Conservation (phyloP, 2,329 filamentous ascomycete species). For the Colletotrichum navitas region DNA sequence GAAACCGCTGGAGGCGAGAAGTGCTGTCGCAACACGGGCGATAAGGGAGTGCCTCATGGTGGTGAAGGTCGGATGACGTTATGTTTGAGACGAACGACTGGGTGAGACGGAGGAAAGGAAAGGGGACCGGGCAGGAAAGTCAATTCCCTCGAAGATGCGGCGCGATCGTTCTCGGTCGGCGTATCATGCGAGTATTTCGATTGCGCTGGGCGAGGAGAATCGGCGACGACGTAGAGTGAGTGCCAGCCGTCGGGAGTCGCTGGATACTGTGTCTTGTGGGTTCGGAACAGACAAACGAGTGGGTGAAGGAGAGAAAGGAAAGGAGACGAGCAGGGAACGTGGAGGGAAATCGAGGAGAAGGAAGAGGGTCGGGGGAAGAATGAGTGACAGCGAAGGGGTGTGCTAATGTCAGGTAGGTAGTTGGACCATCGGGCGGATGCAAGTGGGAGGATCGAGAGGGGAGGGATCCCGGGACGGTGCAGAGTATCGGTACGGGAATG, state of each 20-base stretch:
- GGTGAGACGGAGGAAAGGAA: conserved; percentile 9
- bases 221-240: neutral
- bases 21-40: conserved; percentile 28
- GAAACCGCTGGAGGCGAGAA: conserved; percentile 18
- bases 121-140: neutral
- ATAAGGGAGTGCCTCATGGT: conserved; percentile 33
- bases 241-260: conserved; percentile 14
- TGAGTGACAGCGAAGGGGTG: conserved; percentile 34
- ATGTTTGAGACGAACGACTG: conserved; percentile 33
- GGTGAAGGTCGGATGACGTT: conserved; percentile 18
- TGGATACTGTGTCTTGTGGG: conserved; percentile 9
- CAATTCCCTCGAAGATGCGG: conserved; percentile 18
- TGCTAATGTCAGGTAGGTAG: conserved; percentile 30
- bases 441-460: conserved; percentile 15
- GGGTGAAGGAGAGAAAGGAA: conserved; percentile 26
- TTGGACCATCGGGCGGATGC: conserved; percentile 29
- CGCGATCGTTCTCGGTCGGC: conserved; percentile 8
- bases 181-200: conserved; percentile 28
- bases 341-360: conserved; percentile 22
- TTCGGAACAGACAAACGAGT: conserved; percentile 27
- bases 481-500: conserved; percentile 27
- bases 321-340: conserved; percentile 26
- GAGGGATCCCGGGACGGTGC: conserved; percentile 17
- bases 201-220: neutral
- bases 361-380: conserved; percentile 26